phyloP scores from a whole-genome alignment of 495 filamentous ascomycete genomes.

The Daldinia vernicosa region DNA sequence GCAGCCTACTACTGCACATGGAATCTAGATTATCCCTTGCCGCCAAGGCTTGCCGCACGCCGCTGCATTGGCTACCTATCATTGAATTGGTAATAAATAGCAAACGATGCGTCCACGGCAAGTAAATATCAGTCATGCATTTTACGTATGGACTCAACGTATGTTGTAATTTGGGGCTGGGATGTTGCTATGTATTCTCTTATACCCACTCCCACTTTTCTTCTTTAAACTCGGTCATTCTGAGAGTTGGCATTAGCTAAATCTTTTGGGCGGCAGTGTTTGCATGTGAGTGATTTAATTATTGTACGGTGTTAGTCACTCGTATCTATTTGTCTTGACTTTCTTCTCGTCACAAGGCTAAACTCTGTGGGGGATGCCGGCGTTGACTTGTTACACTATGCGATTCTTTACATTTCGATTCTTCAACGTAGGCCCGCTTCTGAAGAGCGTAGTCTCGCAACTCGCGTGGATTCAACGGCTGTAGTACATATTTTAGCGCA shows the following conservation, averaged over 20 bases:
- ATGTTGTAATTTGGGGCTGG: conserved; percentile 18
- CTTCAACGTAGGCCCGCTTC: not conserved
- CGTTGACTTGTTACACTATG: not conserved
- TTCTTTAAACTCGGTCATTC: not conserved
- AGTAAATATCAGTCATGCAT: not conserved
- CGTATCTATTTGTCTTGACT: not conserved
- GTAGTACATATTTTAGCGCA: not conserved
- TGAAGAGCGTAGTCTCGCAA: not conserved
- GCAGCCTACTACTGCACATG: conserved; percentile 24
- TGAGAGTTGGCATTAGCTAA: conserved; percentile 33
- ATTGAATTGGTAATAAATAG: conserved; percentile 17
- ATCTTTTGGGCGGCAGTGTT: not conserved
- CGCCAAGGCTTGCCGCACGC: conserved; percentile 26
- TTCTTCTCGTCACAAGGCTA: not conserved
- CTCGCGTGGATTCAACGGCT: not conserved
- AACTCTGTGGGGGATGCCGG: not conserved
- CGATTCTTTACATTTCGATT: not conserved
- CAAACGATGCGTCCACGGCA: conserved; percentile 2
- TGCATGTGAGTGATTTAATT: not conserved
- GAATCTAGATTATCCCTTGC: conserved; percentile 35
- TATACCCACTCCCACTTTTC: not conserved
- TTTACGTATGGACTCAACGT: not conserved
- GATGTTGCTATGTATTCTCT: conserved; percentile 26
- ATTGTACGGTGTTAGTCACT: not conserved
- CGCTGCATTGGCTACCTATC: not conserved